Percentiles rank a stretch among this genome's conserved stretches.
phyloP scores from a whole-genome alignment of 371 early-diverging fungal genomes.

The Mortierella sp. region DNA sequence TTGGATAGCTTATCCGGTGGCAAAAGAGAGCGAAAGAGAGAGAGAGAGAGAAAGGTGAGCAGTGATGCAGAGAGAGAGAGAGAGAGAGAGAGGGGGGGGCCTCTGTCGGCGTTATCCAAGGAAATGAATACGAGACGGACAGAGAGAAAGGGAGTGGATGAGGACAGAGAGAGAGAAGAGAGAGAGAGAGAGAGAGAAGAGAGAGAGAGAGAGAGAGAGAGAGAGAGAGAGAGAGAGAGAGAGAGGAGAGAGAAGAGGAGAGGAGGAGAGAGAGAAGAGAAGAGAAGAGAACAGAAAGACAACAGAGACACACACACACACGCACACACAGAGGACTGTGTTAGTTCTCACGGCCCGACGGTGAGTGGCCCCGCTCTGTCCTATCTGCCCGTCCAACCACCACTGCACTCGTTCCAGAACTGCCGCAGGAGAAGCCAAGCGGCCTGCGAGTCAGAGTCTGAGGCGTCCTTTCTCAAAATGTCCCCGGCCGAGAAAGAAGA shows the following conservation, averaged over 20 bases:
- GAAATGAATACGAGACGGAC: background rate
- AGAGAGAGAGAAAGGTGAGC: conserved; percentile 4
- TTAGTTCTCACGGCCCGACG: conserved; percentile 2
- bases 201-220: background rate
- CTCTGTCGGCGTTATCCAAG: too few species aligned
- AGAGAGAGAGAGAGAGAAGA: conserved; percentile 4
- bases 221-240: background rate
- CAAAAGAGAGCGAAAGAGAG: background rate
- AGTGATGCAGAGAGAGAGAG: background rate
- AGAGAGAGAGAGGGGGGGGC: background rate
- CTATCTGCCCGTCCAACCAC: too few species aligned
- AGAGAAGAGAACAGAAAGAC: background rate
- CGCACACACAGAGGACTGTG: background rate
- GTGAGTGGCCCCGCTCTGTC: too few species aligned
- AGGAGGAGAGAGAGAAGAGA: conserved; percentile 1
- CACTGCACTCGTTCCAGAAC: too few species aligned
- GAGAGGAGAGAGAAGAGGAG: background rate
- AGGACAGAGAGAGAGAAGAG: background rate
- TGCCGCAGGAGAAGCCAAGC: too few species aligned
- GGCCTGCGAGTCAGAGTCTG: too few species aligned
- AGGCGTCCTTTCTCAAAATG: too few species aligned
- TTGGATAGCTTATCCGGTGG: background rate
- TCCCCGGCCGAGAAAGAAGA: too few species aligned
- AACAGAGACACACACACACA: background rate
- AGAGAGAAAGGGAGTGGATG: background rate